These are phyloP conservation scores for Cyberlindnera meyerae DNA, from an alignment of 805 yeast genomes.

Conservation along the genomic window DNA sequence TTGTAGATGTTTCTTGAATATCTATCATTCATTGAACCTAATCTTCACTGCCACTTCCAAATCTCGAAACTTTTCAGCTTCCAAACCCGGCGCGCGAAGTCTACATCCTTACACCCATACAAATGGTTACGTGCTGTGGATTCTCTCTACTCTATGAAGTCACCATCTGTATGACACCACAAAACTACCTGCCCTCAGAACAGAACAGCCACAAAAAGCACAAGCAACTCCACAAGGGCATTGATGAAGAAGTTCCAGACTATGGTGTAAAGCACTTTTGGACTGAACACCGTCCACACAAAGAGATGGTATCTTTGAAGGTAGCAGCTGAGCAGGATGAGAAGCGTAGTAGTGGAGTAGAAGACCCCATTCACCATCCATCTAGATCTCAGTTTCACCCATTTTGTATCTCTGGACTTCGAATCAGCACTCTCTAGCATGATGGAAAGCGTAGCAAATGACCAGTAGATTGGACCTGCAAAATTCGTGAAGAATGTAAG, in stretches of 20 bases:
- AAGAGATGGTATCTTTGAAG: constrained; percentile 79
- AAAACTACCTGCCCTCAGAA: constrained; percentile 1
- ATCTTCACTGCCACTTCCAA: no score
- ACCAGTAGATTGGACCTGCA: constrained; percentile 83
- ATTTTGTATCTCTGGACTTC: constrained; percentile 24
- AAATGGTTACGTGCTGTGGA: no score
- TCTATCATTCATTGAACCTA: no score
- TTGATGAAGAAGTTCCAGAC: constrained; percentile 64
- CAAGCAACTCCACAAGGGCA: constrained; percentile 25
- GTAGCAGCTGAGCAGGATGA: constrained; percentile 64
- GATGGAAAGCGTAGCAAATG: constrained; percentile 41
- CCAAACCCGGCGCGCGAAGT: no score
- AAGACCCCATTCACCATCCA: constrained; percentile 32
- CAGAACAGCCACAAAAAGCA: constrained; percentile 5
- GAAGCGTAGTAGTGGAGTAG: constrained; percentile 54
- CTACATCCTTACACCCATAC: no score
- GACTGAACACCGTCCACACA: constrained; percentile 97
- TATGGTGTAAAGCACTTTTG: constrained; percentile 75
- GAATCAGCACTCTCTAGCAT: constrained; percentile 29
- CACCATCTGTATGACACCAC: no score
- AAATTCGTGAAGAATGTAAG: constrained; percentile 82
- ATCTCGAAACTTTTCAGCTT: constrained; percentile 6
- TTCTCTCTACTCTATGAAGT: no score
- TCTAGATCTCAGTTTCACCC: constrained; percentile 30
- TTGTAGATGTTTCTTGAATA: no score